Base-by-base conservation (phyloP, 2,329 filamentous ascomycete genomes). In the Diaporthe velutina region DNA sequence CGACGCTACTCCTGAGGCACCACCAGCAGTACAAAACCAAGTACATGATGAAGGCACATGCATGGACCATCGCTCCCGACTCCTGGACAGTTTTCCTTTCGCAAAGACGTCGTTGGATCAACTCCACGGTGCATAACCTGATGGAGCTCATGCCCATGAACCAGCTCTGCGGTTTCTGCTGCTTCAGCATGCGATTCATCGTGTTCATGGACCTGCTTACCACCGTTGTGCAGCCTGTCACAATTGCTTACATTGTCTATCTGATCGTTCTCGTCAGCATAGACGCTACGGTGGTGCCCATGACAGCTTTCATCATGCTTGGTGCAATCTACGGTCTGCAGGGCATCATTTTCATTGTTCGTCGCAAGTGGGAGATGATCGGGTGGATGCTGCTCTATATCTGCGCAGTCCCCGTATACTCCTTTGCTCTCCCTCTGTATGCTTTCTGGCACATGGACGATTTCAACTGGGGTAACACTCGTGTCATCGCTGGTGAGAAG, bases 371-470 rank as follows among this genome's bases (percentile, higher is more conserved):
- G 97, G 96, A 99, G 83, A 98, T 98, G 96, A 93, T 99, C 79
- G 97, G 96, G 48, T 99, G 97, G 97, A 98, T 99, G 95, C 88
- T 99, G 79, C 92, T 99, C 77, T 99, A 99, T 84, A 90, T 99
- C 75, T 77, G 97, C 40, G 96, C 97, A 72, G 94, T 98, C 76
- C 96, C 96, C 0, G 91, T 99, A 77, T 99, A 98, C 89, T 93
- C 94, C 57, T 95, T 98, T 77, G 95, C 90, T 74, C 89, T 99
- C 58, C 97, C 97, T 0, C 86, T 99, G 38, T 98, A 98, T 84
- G 90, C 96, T 67, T 99, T 99, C 90, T 99, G 97, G 97, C 91
- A 98, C 86, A 98, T 98, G 97, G 97, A 99, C 84, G 97, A 99
- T 86, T 99, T 99, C 90, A 94, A 94, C 80, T 99, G 97, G 97